phyloP scores from a whole-genome alignment of 192 early-diverging fungal species.

The Coemansia javaensis region DNA sequence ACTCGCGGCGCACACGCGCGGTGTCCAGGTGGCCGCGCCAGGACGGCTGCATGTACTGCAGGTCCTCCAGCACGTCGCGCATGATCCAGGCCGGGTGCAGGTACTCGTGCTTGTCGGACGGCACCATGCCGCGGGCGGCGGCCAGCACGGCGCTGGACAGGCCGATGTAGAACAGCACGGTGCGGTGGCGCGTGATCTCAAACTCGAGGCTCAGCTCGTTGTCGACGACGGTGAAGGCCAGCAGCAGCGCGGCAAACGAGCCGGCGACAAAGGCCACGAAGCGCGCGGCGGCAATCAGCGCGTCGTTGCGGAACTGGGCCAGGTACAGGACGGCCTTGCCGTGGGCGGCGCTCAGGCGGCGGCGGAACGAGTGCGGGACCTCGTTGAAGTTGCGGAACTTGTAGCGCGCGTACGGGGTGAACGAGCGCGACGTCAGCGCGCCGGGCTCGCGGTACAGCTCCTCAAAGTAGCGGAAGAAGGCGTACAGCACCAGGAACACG shows the following conservation, averaged over 20 bases:
- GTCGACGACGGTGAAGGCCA: constrained; percentile 75
- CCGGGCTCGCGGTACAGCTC: constrained; percentile 79
- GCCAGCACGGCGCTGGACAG: constrained; percentile 83
- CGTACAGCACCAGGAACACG: constrained; percentile 70
- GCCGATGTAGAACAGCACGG: constrained; percentile 92
- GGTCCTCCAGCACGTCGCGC: constrained; percentile 72
- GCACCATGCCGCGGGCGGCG: constrained; percentile 70
- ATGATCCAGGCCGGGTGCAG: constrained; percentile 81
- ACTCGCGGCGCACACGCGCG: constrained; percentile 74
- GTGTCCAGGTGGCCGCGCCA: constrained; percentile 85
- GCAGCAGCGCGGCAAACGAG: constrained; percentile 81
- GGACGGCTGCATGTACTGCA: constrained; percentile 82
- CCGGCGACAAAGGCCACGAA: constrained; percentile 89
- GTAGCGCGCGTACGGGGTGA: constrained; percentile 83
- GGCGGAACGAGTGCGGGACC: constrained; percentile 81
- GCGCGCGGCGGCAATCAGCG: constrained; percentile 70
- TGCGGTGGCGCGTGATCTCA: constrained; percentile 82
- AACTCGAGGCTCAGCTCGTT: constrained; percentile 84
- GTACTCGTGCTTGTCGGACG: constrained; percentile 71
- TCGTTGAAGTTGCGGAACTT: constrained; percentile 98
- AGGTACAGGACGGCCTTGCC: constrained; percentile 77
- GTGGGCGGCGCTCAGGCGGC: constrained; percentile 70
- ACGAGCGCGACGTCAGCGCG: constrained; percentile 71
- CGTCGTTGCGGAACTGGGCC: constrained; percentile 83
- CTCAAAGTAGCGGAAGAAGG: constrained; percentile 93